Evolutionary conservation across 2,329 filamentous ascomycete species (phyloP), one percentile per base, ranked within the genome.

Genomic region (Chaetomiaceae sp.): DNA sequence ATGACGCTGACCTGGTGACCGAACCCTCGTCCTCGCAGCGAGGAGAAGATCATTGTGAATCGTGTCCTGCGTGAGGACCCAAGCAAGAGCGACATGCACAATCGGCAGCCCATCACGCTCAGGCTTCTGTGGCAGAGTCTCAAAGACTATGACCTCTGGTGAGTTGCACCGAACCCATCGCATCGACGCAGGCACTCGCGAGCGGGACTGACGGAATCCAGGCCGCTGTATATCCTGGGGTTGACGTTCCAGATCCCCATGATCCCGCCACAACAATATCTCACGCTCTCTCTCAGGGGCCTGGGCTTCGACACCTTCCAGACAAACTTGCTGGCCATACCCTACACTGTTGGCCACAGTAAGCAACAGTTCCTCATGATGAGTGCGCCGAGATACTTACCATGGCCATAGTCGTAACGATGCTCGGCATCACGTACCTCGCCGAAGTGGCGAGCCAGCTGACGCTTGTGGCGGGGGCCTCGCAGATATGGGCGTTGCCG

Each of bases 261-360:
- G 34, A 65, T 66, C 0, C 72, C 73, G 0, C 77, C 78, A 0
- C 64, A 71, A 1, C 72, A 73, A 15, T 86, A 85, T 56, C 72
- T 87, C 5, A 83, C 84, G 0, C 73, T 84, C 5, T 80, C 77
- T 1, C 72, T 87, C 6, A 75, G 76, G 42, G 69, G 72, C 1
- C 69, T 86, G 0, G 83, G 77, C 2, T 85, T 84, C 67, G 69
- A 74, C 55, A 82, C 79, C 2, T 84, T 88, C 65, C 69, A 81
- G 20, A 76, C 82, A 1, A 88, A 86, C 62, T 65, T 88, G 31
- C 74, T 88, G 7, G 76, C 78, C 2, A 85, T 87, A n/a, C 78
- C 81, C 0, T 75, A 71, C 39, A 71, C 68, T 0, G 66, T 73
- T 39, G 47, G 57, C 9, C 68, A 68, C 51, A 70, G 65, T 65